Percentiles rank a stretch among this genome's conserved stretches.
Conservation (phyloP, 2,329 filamentous ascomycete species). For the Metarhizium robertsii region DNA sequence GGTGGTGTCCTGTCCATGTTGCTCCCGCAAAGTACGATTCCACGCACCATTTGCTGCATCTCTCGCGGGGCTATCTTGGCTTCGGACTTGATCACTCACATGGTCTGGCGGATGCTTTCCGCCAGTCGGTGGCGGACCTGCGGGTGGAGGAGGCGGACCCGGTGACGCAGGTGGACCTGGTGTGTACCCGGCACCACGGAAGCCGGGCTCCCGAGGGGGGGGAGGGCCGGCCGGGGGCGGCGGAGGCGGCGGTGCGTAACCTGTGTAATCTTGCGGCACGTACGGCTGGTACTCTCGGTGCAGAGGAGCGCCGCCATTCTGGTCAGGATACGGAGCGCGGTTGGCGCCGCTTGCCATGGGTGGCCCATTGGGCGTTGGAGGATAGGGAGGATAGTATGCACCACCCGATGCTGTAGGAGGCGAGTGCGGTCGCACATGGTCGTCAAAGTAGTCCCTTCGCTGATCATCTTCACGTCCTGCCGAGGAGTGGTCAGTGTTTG, state of each 20-base stretch:
- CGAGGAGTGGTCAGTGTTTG: conserved; percentile 1
- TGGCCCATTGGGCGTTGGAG: conserved; percentile 16
- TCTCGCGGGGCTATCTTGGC: conserved; percentile 13
- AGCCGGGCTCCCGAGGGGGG: conserved; percentile 7
- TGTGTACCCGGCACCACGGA: conserved; percentile 10
- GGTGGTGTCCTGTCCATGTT: neutral
- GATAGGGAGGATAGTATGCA: conserved; percentile 36
- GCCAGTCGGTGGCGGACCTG: conserved; percentile 22
- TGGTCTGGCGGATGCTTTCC: conserved; percentile 29
- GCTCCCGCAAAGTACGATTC: conserved; percentile 16
- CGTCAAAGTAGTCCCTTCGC: conserved; percentile 26
- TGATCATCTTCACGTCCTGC: conserved; percentile 28
- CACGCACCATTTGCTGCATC: conserved; percentile 29
- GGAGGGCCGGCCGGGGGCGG: conserved; percentile 25
- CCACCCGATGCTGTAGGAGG: conserved; percentile 43
- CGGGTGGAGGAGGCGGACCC: conserved; percentile 21
- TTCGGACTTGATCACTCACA: conserved; percentile 32
- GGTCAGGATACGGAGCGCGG: conserved; percentile 14
- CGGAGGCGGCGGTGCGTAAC: conserved; percentile 25
- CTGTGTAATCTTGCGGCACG: conserved; percentile 32
- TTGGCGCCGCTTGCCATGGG: conserved; percentile 7
- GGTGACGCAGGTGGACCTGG: conserved; percentile 23
- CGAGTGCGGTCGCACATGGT: conserved; percentile 30
- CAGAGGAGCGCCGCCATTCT: conserved; percentile 17
- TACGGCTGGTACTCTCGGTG: conserved; percentile 28